Percentiles rank a stretch among this genome's conserved stretches.
Evolutionary conservation across 2,329 filamentous ascomycete species (phyloP).

Genomic region (Diplodia mutila): DNA sequence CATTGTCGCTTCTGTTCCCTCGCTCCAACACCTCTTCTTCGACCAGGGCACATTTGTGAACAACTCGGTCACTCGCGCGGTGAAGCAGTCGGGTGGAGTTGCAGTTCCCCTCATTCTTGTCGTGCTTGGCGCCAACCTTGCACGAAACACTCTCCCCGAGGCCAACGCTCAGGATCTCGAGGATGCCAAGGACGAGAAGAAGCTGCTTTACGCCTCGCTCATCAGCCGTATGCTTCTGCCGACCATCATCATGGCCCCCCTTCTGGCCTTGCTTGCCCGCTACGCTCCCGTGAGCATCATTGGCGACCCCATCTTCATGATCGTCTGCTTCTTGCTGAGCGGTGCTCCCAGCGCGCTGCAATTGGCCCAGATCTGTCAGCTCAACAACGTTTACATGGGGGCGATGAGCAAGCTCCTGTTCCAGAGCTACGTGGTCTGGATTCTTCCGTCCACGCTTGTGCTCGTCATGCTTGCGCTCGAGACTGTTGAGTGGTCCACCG

Average conservation of each 20-base stretch:
- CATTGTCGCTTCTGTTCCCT: slow-evolving; percentile 83
- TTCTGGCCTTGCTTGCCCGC: slow-evolving; percentile 85
- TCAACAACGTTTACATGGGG: slow-evolving; percentile 93
- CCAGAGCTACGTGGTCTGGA: slow-evolving; percentile 97
- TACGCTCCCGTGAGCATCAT: slow-evolving; percentile 91
- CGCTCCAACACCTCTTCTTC: slow-evolving; percentile 85
- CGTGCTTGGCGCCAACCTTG: slow-evolving; percentile 91
- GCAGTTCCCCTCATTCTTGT: slow-evolving; percentile 95
- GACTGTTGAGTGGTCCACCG: slow-evolving; percentile 75
- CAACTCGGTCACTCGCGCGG: slow-evolving; percentile 88
- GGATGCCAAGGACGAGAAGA: slow-evolving; percentile 69
- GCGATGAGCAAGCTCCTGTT: slow-evolving; percentile 93
- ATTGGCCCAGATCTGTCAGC: slow-evolving; percentile 96
- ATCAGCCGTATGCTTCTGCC: slow-evolving; percentile 91
- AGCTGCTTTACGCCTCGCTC: slow-evolving; percentile 82
- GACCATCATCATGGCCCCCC: slow-evolving; percentile 86
- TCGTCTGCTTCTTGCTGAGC: slow-evolving; percentile 95
- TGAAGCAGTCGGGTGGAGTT: slow-evolving; percentile 83
- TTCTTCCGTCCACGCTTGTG: slow-evolving; percentile 87
- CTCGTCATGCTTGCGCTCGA: slow-evolving; percentile 91
- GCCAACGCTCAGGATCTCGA: slow-evolving; percentile 68
- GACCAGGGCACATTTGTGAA: slow-evolving; percentile 84
- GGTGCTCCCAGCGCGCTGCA: slow-evolving; percentile 93
- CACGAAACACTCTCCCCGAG: slow-evolving; percentile 81
- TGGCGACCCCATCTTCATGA: slow-evolving; percentile 96